phyloP scores from a whole-genome alignment of 2,329 filamentous ascomycete genomes.

The Coniochaeta sp. region DNA sequence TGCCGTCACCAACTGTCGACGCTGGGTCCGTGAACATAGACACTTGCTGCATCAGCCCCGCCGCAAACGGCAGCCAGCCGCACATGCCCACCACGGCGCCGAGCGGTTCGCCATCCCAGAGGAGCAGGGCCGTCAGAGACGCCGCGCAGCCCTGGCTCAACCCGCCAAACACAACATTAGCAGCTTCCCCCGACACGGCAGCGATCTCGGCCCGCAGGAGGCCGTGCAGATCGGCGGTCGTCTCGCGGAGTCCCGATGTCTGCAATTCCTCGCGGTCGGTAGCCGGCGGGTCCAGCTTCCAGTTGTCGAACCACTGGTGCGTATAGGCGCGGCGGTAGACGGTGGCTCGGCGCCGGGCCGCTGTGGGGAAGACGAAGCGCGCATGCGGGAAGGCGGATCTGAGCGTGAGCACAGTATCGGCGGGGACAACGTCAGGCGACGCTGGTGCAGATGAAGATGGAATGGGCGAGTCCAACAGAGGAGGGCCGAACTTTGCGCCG shows the following conservation, averaged over 20 bases:
- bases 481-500: slow-evolving; percentile 28
- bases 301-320: slow-evolving; percentile 40
- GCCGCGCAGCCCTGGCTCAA: slow-evolving; percentile 48
- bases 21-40: neutral
- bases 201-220: slow-evolving; percentile 27
- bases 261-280: slow-evolving; percentile 21
- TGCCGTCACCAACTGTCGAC: slow-evolving; percentile 4
- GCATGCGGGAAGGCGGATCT: slow-evolving; percentile 28
- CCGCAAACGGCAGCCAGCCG: slow-evolving; percentile 35
- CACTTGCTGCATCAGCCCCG: slow-evolving; percentile 15
- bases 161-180: slow-evolving; percentile 37
- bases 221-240: slow-evolving; percentile 27
- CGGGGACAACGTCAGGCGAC: neutral
- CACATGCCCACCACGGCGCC: slow-evolving; percentile 34
- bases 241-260: slow-evolving; percentile 32
- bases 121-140: slow-evolving; percentile 30
- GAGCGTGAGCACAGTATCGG: slow-evolving; percentile 12
- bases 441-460: neutral
- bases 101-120: slow-evolving; percentile 31
- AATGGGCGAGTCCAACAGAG: slow-evolving; percentile 25
- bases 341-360: slow-evolving; percentile 29
- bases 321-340: slow-evolving; percentile 28
- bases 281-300: slow-evolving; percentile 19
- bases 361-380: slow-evolving; percentile 44
- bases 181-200: slow-evolving; percentile 23